These are phyloP conservation scores for Areca catechu DNA, from an alignment of 176 grass and related monocot species.

Conservation along the genomic window DNA sequence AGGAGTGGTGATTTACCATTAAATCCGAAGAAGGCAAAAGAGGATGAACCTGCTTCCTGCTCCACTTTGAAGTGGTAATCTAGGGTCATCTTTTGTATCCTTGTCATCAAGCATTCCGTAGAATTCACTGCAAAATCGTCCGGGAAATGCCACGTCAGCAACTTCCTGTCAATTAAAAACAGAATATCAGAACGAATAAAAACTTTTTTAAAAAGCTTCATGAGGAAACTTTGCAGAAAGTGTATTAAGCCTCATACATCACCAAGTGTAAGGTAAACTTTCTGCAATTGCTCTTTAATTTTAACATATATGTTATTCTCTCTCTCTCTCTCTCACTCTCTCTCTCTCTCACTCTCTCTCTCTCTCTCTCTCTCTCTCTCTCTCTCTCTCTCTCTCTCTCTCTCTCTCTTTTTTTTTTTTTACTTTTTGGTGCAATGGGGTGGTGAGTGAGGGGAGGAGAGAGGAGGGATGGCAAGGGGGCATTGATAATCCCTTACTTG, in stretches of 20 bases:
- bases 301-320: no score
- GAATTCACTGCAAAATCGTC: slow-evolving; percentile 99
- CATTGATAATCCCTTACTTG: no score
- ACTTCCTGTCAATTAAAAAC: slow-evolving; percentile 83
- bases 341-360: background rate
- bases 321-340: background rate
- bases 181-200: slow-evolving; percentile 61
- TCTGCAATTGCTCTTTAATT: no score
- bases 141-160: slow-evolving; percentile 88
- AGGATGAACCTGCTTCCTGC: slow-evolving; percentile 84
- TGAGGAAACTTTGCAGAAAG: no score
- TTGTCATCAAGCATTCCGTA: slow-evolving; percentile 79
- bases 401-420: no score
- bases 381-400: background rate
- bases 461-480: no score
- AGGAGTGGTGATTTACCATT: slow-evolving; percentile 48
- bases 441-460: background rate
- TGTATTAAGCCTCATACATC: no score
- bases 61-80: slow-evolving; percentile 99
- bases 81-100: slow-evolving; percentile 97
- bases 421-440: background rate
- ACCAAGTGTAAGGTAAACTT: no score
- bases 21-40: slow-evolving; percentile 92
- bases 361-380: background rate
- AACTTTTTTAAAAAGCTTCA: no score